A percentile compares a stretch with the other conserved stretches of the same genome.
These are phyloP conservation scores for Zygnema circumcarinatum DNA, from an alignment of 139 green algal genomes.

Conservation along the genomic window DNA sequence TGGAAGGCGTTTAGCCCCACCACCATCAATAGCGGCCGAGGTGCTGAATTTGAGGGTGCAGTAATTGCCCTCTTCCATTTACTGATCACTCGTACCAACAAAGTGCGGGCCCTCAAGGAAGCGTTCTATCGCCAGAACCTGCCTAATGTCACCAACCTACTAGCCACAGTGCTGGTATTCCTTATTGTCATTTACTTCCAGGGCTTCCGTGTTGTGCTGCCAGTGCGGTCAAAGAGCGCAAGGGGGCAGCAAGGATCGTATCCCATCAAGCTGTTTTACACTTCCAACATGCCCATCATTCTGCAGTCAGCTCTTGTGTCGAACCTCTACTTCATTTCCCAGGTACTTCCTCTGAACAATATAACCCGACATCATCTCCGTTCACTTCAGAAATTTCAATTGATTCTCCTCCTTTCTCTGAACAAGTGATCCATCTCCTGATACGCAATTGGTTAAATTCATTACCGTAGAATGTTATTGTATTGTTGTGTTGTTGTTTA, in stretches of 20 bases:
- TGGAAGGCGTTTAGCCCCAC: constrained; percentile 98
- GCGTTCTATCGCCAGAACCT: constrained; percentile 97
- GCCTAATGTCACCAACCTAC: constrained; percentile 96
- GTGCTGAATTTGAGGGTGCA: constrained; percentile 97
- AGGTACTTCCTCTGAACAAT: constrained; percentile 30
- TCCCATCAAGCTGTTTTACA: constrained; percentile 99
- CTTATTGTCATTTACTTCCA: constrained; percentile 99
- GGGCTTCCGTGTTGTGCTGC: constrained; percentile 98
- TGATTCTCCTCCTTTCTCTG: neutral
- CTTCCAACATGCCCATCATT: constrained; percentile 99
- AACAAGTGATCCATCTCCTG: neutral
- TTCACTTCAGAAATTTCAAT: neutral
- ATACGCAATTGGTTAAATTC: neutral
- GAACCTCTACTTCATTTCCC: constrained; percentile 99
- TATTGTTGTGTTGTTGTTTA: too few species aligned
- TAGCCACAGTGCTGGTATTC: constrained; percentile 96
- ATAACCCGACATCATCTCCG: neutral
- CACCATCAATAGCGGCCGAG: constrained; percentile 81
- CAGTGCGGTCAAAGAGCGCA: constrained; percentile 90
- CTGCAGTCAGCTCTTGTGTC: constrained; percentile 97
- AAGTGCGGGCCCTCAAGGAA: constrained; percentile 92
- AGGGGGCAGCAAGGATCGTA: constrained; percentile 87
- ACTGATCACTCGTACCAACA: constrained; percentile 91
- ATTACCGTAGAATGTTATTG: too few species aligned
- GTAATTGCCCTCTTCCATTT: constrained; percentile 97